Conservation (phyloP, 2,329 filamentous ascomycete species). For the Aurifilum marmelostoma region DNA sequence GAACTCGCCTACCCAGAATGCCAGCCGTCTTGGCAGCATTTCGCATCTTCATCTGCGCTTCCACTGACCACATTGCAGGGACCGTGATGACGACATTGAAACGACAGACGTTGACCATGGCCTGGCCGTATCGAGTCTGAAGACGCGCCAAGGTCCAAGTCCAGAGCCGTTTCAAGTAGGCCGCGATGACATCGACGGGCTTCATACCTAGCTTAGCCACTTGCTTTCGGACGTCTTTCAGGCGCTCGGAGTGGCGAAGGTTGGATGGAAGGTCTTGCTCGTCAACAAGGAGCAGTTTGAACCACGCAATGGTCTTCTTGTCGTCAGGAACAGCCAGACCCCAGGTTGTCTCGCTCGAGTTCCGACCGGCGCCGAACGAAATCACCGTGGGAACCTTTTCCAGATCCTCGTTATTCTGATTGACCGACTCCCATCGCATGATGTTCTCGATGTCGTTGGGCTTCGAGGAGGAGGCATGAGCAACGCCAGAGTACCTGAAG, state of each 20-base stretch:
- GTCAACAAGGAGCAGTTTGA: constrained; percentile 46
- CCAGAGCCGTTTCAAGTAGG: constrained; percentile 43
- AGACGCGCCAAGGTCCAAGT: neutral
- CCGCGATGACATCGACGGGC: constrained; percentile 37
- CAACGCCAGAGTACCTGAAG: constrained; percentile 49
- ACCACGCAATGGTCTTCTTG: constrained; percentile 41
- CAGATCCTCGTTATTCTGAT: constrained; percentile 33
- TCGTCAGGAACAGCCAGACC: neutral
- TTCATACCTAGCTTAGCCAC: neutral
- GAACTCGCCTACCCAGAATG: constrained; percentile 36
- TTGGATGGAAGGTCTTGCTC: constrained; percentile 35
- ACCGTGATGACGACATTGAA: constrained; percentile 47
- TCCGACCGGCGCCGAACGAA: constrained; percentile 37
- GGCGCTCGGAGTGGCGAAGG: constrained; percentile 32
- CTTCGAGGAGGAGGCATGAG: constrained; percentile 41
- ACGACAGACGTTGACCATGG: constrained; percentile 31
- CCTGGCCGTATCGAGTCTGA: constrained; percentile 29
- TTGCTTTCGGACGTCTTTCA: constrained; percentile 23
- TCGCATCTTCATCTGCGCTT: constrained; percentile 37
- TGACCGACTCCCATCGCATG: constrained; percentile 35
- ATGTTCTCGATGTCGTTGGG: constrained; percentile 34
- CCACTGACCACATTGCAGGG: constrained; percentile 45
- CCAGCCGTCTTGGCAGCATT: constrained; percentile 42
- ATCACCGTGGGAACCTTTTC: constrained; percentile 40
- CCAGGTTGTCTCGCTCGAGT: constrained; percentile 18